A percentile compares a stretch with the other conserved stretches of the same genome.
phyloP scores from a whole-genome alignment of 2,329 filamentous ascomycete species.

The Ophiocordyceps polyrhachis-furcata region DNA sequence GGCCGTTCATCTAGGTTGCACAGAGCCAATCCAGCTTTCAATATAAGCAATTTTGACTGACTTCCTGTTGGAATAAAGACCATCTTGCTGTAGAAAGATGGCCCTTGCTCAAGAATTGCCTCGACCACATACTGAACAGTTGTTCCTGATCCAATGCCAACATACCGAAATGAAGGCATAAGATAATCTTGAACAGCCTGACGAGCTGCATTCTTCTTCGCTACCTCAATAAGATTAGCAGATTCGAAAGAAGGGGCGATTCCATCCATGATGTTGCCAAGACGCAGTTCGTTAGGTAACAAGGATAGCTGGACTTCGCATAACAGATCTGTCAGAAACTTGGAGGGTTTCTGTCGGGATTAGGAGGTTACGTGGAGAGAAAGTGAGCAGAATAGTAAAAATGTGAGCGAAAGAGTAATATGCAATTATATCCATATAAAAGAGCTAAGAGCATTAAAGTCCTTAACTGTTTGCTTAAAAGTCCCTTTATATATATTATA shows the following conservation, averaged over 20 bases:
- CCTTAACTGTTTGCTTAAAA: no score
- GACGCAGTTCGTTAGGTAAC: no score
- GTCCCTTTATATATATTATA: no score
- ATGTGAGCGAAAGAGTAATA: no score
- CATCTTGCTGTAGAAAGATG: conserved; percentile 39
- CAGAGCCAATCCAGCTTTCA: conserved; percentile 56
- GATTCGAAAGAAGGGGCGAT: not conserved
- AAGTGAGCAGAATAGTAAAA: no score
- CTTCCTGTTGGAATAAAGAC: conserved; percentile 84
- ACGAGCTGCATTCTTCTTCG: conserved; percentile 58
- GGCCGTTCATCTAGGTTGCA: conserved; percentile 63
- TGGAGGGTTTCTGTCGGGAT: no score
- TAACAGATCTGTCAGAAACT: no score
- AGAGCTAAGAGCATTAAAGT: no score
- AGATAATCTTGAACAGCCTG: conserved; percentile 60
- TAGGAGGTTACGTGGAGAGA: no score
- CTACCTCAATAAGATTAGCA: conserved; percentile 39
- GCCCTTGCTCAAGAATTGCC: conserved; percentile 47
- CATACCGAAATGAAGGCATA: conserved; percentile 37
- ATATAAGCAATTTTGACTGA: conserved; percentile 76
- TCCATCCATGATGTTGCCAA: not conserved
- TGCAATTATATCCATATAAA: no score
- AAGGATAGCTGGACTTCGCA: no score
- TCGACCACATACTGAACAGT: conserved; percentile 76
- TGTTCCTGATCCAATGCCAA: conserved; percentile 68